Conservation (phyloP, 2,329 filamentous ascomycete species). For the Fonsecaea monophora region DNA sequence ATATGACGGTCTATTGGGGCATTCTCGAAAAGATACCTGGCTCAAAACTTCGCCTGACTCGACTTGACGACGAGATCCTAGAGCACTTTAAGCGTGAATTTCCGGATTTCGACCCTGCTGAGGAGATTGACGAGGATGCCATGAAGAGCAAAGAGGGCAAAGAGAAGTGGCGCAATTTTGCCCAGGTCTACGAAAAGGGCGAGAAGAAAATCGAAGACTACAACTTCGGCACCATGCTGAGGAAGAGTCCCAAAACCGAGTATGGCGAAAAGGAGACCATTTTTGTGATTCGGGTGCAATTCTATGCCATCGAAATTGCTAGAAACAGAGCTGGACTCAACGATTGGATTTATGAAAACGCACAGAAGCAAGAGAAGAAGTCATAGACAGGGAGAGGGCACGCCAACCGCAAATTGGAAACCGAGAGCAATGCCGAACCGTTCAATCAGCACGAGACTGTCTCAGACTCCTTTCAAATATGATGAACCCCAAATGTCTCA, state of each 20-base stretch:
- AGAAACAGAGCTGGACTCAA: slow-evolving; percentile 88
- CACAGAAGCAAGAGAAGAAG: slow-evolving; percentile 65
- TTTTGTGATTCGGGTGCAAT: slow-evolving; percentile 84
- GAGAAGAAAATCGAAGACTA: slow-evolving; percentile 80
- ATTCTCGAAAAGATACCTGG: slow-evolving; percentile 91
- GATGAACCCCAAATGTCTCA: not conserved
- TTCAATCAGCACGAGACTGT: not conserved
- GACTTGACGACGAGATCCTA: slow-evolving; percentile 93
- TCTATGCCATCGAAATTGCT: slow-evolving; percentile 78
- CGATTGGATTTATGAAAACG: slow-evolving; percentile 94
- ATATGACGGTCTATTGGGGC: slow-evolving; percentile 96
- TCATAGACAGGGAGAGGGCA: slow-evolving; percentile 26
- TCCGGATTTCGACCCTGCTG: slow-evolving; percentile 86
- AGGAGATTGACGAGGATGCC: slow-evolving; percentile 82
- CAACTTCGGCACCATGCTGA: slow-evolving; percentile 96
- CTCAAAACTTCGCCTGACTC: slow-evolving; percentile 87
- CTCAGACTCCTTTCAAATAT: not conserved
- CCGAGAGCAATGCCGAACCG: not conserved
- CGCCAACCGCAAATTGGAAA: not conserved
- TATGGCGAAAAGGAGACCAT: slow-evolving; percentile 91
- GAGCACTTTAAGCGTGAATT: slow-evolving; percentile 87
- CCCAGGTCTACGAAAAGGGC: slow-evolving; percentile 86
- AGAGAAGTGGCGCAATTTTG: slow-evolving; percentile 91
- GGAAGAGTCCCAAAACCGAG: slow-evolving; percentile 77
- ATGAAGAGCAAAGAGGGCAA: slow-evolving; percentile 99